Conservation (phyloP, 2,329 filamentous ascomycete species). For the Colletotrichum sublineola region DNA sequence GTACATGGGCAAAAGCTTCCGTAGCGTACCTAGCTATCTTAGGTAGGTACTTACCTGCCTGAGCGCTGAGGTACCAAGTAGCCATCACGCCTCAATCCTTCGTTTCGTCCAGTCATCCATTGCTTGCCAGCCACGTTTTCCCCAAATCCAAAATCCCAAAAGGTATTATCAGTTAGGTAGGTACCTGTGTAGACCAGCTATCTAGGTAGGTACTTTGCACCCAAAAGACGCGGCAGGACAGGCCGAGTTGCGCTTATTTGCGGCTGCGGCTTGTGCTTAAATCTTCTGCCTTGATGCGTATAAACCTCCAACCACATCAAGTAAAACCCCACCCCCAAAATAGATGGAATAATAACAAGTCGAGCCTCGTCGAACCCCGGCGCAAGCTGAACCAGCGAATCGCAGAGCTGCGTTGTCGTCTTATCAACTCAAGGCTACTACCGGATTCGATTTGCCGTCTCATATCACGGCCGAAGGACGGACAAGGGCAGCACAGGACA, state of each 20-base stretch:
- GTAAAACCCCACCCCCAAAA: background rate
- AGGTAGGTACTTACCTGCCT: no score
- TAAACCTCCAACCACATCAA: background rate
- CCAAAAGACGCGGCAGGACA: background rate
- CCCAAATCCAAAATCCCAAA: background rate
- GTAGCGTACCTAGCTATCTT: no score
- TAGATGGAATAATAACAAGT: no score
- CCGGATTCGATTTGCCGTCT: no score
- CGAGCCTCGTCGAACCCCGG: no score
- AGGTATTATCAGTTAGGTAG: no score
- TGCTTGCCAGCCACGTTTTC: slow-evolving; percentile 7
- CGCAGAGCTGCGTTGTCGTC: background rate
- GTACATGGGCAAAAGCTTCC: background rate
- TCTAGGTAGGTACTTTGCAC: no score
- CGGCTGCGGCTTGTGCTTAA: background rate
- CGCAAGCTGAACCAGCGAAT: background rate
- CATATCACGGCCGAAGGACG: background rate
- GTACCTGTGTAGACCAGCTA: no score
- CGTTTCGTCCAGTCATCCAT: background rate
- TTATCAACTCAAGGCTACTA: background rate
- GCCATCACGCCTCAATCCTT: background rate
- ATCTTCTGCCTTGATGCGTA: background rate
- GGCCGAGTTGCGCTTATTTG: slow-evolving; percentile 2
- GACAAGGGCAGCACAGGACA: background rate
- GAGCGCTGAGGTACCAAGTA: no score